A percentile compares a stretch with the other conserved stretches of the same genome.
Evolutionary conservation across 2,329 filamentous ascomycete species (phyloP).

Genomic region (Nothophaeocryptopus gaeumannii): DNA sequence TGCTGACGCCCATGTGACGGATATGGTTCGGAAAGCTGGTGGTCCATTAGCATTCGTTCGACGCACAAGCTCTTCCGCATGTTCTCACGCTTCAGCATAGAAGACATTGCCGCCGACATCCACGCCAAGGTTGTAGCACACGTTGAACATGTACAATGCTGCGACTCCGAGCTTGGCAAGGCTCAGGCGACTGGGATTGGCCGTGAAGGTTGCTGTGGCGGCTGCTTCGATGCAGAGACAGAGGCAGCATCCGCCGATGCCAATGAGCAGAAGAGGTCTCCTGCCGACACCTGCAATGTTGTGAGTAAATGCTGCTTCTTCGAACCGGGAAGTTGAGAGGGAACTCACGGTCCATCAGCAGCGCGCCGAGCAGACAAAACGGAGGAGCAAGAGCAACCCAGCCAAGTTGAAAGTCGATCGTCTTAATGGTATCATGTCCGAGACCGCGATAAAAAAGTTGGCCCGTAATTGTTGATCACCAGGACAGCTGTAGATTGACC

Average conservation of each 20-base stretch:
- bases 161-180: background rate
- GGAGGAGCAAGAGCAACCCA: background rate
- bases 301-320: no score
- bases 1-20: background rate
- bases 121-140: constrained; percentile 1
- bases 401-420: constrained; percentile 1
- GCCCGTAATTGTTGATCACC: constrained; percentile 6
- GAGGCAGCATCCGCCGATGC: no score
- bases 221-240: no score
- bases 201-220: no score
- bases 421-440: background rate
- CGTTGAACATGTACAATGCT: background rate
- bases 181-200: no score
- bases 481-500: constrained; percentile 4
- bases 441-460: background rate
- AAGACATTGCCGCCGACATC: constrained; percentile 2
- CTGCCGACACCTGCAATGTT: no score
- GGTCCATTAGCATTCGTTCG: no score
- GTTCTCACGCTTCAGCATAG: background rate
- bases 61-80: no score
- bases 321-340: background rate
- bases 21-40: background rate
- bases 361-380: background rate
- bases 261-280: no score
- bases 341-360: background rate